phyloP scores from a whole-genome alignment of 2,329 filamentous ascomycete species.

The Ampelomyces quisqualis region DNA sequence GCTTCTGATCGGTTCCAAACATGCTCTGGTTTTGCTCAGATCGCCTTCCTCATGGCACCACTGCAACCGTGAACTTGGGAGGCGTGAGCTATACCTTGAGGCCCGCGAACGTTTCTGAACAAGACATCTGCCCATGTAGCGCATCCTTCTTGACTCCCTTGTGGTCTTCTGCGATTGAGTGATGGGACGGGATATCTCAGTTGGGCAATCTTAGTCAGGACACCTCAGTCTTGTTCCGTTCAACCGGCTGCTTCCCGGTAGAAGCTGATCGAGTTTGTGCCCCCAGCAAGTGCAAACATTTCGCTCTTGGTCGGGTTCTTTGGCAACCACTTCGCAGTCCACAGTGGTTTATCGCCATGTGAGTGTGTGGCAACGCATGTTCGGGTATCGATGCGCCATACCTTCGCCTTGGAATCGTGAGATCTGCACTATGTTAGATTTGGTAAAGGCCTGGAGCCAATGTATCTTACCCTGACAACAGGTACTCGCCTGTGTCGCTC shows the following conservation, averaged over 20 bases:
- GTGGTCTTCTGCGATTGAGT: too few species aligned
- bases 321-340: slow-evolving; percentile 44
- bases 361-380: slow-evolving; percentile 90
- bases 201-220: too few species aligned
- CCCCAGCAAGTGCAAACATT: slow-evolving; percentile 46
- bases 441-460: background rate
- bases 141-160: too few species aligned
- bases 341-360: slow-evolving; percentile 64
- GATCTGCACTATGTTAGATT: slow-evolving; percentile 49
- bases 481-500: slow-evolving; percentile 88
- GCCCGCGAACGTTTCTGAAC: too few species aligned
- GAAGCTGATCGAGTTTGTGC: slow-evolving; percentile 40
- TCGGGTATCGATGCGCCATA: slow-evolving; percentile 86
- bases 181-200: too few species aligned
- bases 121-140: too few species aligned
- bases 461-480: slow-evolving; percentile 69
- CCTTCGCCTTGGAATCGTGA: slow-evolving; percentile 91
- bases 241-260: slow-evolving; percentile 45
- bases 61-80: too few species aligned
- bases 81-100: too few species aligned
- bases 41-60: too few species aligned
- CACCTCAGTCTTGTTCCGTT: too few species aligned
- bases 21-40: background rate
- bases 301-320: slow-evolving; percentile 40
- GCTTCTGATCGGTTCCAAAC: background rate